Base-by-base conservation (phyloP, 1,284 basidiomycete species). In the Leccinum fallax region DNA sequence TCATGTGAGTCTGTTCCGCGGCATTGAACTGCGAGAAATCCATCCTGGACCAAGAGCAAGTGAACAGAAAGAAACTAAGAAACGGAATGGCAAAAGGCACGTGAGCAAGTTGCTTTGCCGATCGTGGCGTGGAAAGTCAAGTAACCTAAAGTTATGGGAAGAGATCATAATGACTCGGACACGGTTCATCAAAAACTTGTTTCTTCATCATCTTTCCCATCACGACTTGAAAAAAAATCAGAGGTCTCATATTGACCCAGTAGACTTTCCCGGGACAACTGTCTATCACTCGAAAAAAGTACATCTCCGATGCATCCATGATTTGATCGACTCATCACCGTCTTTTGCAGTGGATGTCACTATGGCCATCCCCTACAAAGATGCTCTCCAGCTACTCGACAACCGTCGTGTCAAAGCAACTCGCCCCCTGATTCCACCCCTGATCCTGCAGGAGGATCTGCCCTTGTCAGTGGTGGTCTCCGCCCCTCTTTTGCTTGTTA, bases 1-100 rank as follows among this genome's bases (percentile, higher is more conserved):
- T 88, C 89, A 96, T 93, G 76, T 94, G 92, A 26, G 92, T 92
- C 84, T 95, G 93, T 77, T 95, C 94, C 70, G 92, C 86, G 52
- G 86, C 75, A 77, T 89, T 94, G 79, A 95, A 87, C 69, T 85
- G 82, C 67, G 92, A 93, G 74, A 95, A 92, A 77, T 95, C 94
- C 93, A 95, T 95, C 64, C n/a, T 64, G 62, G 11, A 58, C 59
- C 51, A 51, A 61, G 58, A 57, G 64, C 49, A 36, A 57, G 56
- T 59, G 60, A 52, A 53, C 19, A 53, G 59, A 62, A 63, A 53
- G 63, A 56, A 52, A 53, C 16, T 7, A 10, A 46, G 26, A 57
- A 28, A 24, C 26, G 5, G 16, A n/a, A 16, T 36, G 30, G n/a
- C 2, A 15, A 11, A 16, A 51, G 32, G 40, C 71, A 72, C 66